A percentile compares a stretch with the other conserved stretches of the same genome.
These are phyloP conservation scores for Cryptococcus amylolentus DNA, from an alignment of 1,284 basidiomycete genomes.

Conservation along the genomic window DNA sequence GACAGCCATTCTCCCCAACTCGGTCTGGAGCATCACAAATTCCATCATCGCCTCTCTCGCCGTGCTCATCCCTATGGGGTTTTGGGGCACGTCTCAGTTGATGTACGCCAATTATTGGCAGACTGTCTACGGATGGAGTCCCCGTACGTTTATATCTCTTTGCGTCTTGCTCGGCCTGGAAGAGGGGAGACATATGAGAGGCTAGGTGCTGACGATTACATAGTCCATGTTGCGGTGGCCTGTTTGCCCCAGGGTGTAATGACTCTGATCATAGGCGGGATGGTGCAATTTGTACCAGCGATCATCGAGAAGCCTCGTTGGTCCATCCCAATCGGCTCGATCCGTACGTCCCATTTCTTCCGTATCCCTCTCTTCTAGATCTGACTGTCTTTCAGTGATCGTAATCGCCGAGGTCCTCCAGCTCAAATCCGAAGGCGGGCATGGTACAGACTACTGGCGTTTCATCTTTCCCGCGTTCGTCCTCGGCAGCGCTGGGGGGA, in stretches of 20 bases:
- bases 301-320: slow-evolving; percentile 24
- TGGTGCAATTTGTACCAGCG: slow-evolving; percentile 17
- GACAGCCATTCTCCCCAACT: slow-evolving; percentile 23
- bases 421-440: slow-evolving; percentile 28
- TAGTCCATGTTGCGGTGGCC: slow-evolving; percentile 28
- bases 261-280: slow-evolving; percentile 23
- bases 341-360: slow-evolving; percentile 9
- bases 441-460: slow-evolving; percentile 39
- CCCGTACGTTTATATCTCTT: slow-evolving; percentile 6
- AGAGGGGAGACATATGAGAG: not conserved
- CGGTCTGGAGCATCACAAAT: slow-evolving; percentile 31
- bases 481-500: slow-evolving; percentile 16
- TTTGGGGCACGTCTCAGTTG: slow-evolving; percentile 31
- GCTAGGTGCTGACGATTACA: not conserved
- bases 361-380: not conserved
- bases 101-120: slow-evolving; percentile 30
- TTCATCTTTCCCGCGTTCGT: slow-evolving; percentile 35
- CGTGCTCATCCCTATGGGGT: slow-evolving; percentile 23
- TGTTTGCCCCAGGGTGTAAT: slow-evolving; percentile 35
- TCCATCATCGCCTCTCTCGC: slow-evolving; percentile 19
- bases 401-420: slow-evolving; percentile 26
- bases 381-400: slow-evolving; percentile 17
- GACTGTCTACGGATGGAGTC: slow-evolving; percentile 17
- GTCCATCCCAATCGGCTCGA: slow-evolving; percentile 19
- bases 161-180: no score